Conservation (phyloP, 495 filamentous ascomycete species). For the Penicillium steckii region DNA sequence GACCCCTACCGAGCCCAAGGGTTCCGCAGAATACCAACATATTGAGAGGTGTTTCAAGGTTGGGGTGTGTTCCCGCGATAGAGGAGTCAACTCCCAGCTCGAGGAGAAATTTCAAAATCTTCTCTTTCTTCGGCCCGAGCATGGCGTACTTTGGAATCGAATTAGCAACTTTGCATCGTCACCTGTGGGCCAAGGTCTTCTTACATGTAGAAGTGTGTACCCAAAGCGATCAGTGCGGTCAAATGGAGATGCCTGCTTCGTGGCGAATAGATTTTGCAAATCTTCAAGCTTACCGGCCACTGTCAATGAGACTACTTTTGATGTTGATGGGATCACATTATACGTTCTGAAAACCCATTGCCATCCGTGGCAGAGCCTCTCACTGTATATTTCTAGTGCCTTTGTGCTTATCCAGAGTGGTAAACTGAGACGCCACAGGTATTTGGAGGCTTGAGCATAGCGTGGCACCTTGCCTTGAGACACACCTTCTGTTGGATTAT, state of each 20-base stretch:
- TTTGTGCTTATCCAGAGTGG: too few relatives aligned
- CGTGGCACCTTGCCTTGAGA: too few relatives aligned
- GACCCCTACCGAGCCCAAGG: not conserved
- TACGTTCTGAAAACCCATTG: conserved; percentile 2
- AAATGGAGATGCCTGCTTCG: not conserved
- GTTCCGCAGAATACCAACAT: not conserved
- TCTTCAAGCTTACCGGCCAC: not conserved
- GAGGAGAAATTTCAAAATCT: not conserved
- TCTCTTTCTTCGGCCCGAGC: not conserved
- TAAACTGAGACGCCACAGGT: too few relatives aligned
- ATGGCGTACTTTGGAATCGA: not conserved
- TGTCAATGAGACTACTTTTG: not conserved
- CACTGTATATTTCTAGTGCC: too few relatives aligned
- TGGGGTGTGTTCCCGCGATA: not conserved
- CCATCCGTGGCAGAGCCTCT: too few relatives aligned
- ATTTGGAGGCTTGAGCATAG: too few relatives aligned
- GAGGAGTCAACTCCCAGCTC: conserved; percentile 1
- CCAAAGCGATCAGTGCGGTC: not conserved
- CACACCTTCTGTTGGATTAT: too few relatives aligned
- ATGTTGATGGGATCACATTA: not conserved
- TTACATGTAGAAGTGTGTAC: not conserved
- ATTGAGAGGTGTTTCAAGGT: not conserved
- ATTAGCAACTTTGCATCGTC: not conserved
- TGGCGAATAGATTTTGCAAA: conserved; percentile 1
- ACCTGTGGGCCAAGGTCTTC: too few relatives aligned